Evolutionary conservation across 805 yeast genomes (phyloP), one percentile per base, ranked within the genome.

Genomic region (Brettanomyces custersianus): DNA sequence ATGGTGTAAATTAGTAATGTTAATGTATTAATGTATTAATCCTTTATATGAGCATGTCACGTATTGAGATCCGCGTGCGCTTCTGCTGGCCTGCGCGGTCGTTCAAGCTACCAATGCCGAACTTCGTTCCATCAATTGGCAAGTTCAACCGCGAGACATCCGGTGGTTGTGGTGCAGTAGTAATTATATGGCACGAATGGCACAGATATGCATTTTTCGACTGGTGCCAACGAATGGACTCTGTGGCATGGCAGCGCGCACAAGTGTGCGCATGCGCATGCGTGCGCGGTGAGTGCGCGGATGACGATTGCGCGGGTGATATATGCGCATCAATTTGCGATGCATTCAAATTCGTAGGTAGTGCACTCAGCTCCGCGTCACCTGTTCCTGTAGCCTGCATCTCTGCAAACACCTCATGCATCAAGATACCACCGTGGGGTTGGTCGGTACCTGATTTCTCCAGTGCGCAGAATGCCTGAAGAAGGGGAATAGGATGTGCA

Each of bases 401-500:
- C 18, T 34, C 33, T 9, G 36, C 44, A 30, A 31, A 44, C 9
- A 26, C 26, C n/a, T n/a, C n/a, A n/a, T n/a, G n/a, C n/a, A n/a
- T n/a, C n/a, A n/a, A n/a, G n/a, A n/a, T n/a, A n/a, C n/a, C n/a
- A 20, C 43, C 45, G 13, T 31, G 10, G 9, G 26, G 11, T 10
- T 31, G 31, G 5, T 13, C n/a, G 6, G 26, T n/a, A 7, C 34
- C 19, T 24, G 42, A 41, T 41, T 45, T 51, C 13, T 16, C 40
- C 39, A 62, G 76, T 35, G 57, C 66, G 27, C 60, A 46, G 50
- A 59, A 71, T 25, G 62, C 46, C 40, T 55, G 60, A 10, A 71
- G 46, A 21, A 70, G 43, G 17, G 78, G 64, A 26, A 59, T 60
- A n/a, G n/a, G n/a, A n/a, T n/a, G n/a, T n/a, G n/a, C n/a, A n/a